Evolutionary conservation across 805 yeast genomes (phyloP).

Genomic region (Saccharomycopsis guyanensis): DNA sequence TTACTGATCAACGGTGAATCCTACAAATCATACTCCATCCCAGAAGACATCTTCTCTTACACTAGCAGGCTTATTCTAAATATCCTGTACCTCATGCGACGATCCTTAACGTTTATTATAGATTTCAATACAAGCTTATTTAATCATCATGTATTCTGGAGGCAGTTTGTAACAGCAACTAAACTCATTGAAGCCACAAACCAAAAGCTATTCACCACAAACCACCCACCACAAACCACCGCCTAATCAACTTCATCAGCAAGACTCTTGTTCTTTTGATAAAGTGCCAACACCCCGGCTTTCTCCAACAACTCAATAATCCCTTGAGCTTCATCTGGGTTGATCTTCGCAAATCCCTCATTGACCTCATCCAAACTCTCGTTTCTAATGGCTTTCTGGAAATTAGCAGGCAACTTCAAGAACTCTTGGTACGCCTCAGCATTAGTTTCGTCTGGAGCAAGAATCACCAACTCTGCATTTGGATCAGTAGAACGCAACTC

Average conservation of each 20-base stretch:
- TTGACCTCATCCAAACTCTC: conserved; percentile 71
- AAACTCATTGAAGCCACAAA: too few species aligned
- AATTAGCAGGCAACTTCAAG: conserved; percentile 45
- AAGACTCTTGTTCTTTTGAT: neutral
- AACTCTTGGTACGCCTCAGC: conserved; percentile 44
- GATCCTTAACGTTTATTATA: too few species aligned
- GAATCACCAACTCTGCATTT: conserved; percentile 62
- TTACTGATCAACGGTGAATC: too few species aligned
- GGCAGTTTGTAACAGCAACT: too few species aligned
- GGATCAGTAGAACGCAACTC: conserved; percentile 88
- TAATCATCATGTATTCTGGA: too few species aligned
- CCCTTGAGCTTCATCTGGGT: conserved; percentile 70
- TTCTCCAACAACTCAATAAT: conserved; percentile 67
- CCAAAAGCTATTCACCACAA: too few species aligned
- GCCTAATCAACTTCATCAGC: conserved; percentile 11
- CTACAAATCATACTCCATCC: too few species aligned
- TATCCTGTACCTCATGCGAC: too few species aligned
- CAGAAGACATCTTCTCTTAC: too few species aligned
- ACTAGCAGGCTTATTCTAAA: too few species aligned
- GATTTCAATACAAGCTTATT: too few species aligned
- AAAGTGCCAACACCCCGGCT: conserved; percentile 47
- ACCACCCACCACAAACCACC: too few species aligned
- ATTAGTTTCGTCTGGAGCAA: conserved; percentile 52
- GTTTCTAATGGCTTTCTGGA: conserved; percentile 72
- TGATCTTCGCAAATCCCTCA: conserved; percentile 64